Percentiles rank a stretch among this genome's conserved stretches.
Conservation (phyloP, 2,329 filamentous ascomycete genomes). For the Nakataea oryzae region DNA sequence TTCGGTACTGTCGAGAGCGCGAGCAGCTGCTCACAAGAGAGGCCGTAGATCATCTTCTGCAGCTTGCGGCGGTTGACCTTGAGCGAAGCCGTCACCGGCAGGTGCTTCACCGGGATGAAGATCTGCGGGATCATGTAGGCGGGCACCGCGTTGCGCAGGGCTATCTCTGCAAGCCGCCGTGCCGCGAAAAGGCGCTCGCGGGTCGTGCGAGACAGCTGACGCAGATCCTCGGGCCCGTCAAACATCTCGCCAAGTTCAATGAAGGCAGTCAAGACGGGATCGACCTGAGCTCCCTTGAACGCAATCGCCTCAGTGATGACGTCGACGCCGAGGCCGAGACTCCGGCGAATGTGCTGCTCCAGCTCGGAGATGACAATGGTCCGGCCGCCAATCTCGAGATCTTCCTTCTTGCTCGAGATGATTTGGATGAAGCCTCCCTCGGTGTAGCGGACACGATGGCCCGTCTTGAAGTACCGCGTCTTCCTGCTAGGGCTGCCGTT, state of each 20-base stretch:
- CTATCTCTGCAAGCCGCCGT: slow-evolving; percentile 31
- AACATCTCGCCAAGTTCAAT: slow-evolving; percentile 33
- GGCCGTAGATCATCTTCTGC: slow-evolving; percentile 29
- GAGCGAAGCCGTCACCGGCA: slow-evolving; percentile 38
- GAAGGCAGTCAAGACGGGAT: slow-evolving; percentile 34
- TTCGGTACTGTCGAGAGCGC: slow-evolving; percentile 27
- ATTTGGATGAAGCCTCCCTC: slow-evolving; percentile 38
- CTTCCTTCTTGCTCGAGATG: slow-evolving; percentile 30
- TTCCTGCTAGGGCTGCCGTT: slow-evolving; percentile 13
- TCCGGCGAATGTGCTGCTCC: slow-evolving; percentile 34
- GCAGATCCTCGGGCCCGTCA: slow-evolving; percentile 25
- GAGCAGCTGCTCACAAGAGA: slow-evolving; percentile 32
- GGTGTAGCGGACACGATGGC: slow-evolving; percentile 37
- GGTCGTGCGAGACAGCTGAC: slow-evolving; percentile 25
- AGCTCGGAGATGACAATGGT: slow-evolving; percentile 30
- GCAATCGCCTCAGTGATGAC: slow-evolving; percentile 36
- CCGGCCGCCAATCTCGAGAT: slow-evolving; percentile 26
- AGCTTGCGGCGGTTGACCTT: slow-evolving; percentile 39
- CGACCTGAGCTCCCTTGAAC: slow-evolving; percentile 27
- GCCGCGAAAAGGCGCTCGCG: slow-evolving; percentile 31
- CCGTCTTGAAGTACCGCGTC: slow-evolving; percentile 35
- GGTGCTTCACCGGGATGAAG: slow-evolving; percentile 35
- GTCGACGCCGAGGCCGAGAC: slow-evolving; percentile 33
- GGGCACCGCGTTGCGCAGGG: slow-evolving; percentile 26
- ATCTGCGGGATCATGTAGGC: slow-evolving; percentile 32